phyloP scores from a whole-genome alignment of 2,329 filamentous ascomycete genomes.

The Clonostachys byssicola region DNA sequence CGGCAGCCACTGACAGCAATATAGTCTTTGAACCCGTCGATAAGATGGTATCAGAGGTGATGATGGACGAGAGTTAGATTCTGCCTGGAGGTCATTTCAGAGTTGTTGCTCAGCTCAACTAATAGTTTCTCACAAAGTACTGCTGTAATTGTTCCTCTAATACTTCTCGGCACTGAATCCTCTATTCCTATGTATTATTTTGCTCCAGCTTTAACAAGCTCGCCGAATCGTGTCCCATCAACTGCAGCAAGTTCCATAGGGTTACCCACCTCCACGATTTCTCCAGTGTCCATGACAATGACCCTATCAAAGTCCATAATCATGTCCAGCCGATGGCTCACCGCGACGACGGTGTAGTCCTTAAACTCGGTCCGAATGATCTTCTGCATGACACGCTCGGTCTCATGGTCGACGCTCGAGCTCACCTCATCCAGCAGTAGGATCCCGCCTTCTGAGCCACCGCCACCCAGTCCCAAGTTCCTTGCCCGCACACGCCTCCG shows the following conservation, averaged over 20 bases:
- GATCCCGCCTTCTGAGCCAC: slow-evolving; percentile 14
- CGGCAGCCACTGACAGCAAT: too few relatives aligned
- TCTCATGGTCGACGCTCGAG: slow-evolving; percentile 33
- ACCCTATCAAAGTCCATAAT: slow-evolving; percentile 48
- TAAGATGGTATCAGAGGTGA: too few relatives aligned
- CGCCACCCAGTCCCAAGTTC: background rate
- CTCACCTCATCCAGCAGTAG: slow-evolving; percentile 38
- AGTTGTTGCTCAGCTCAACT: too few relatives aligned
- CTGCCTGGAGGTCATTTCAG: too few relatives aligned
- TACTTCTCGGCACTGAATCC: too few relatives aligned
- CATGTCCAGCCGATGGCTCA: slow-evolving; percentile 38
- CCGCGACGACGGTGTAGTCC: slow-evolving; percentile 47
- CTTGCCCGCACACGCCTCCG: slow-evolving; percentile 20
- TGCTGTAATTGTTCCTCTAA: too few relatives aligned
- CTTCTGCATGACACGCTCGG: slow-evolving; percentile 33
- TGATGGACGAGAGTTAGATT: too few relatives aligned
- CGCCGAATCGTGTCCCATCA: too few relatives aligned
- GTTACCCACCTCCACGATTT: slow-evolving; percentile 31
- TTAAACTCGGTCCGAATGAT: slow-evolving; percentile 32
- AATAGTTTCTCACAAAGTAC: too few relatives aligned
- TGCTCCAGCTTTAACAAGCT: too few relatives aligned
- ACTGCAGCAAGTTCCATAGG: slow-evolving; percentile 10
- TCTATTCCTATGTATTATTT: too few relatives aligned
- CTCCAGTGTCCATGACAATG: slow-evolving; percentile 42
- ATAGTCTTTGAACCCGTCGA: too few relatives aligned